These are phyloP conservation scores for Sugiyamaella mastotermitis DNA, from an alignment of 805 yeast species.

Conservation along the genomic window DNA sequence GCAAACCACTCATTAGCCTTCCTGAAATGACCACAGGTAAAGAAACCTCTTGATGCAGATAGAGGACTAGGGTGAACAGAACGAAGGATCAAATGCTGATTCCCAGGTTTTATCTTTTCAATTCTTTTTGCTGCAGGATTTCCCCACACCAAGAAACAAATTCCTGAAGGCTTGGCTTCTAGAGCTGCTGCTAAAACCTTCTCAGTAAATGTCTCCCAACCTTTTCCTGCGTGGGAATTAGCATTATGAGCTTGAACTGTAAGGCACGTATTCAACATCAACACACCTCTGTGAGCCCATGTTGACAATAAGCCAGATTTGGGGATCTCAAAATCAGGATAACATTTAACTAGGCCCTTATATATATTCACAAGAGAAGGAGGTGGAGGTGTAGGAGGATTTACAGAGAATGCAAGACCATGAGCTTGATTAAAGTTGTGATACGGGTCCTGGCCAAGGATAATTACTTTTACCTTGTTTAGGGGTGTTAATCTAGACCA, in stretches of 20 bases:
- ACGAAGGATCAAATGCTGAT: constrained; percentile 43
- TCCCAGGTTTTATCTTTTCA: constrained; percentile 32
- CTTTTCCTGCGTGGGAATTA: constrained; percentile 81
- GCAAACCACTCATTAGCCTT: constrained; percentile 74
- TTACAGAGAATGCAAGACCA: constrained; percentile 90
- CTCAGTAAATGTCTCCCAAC: constrained; percentile 91
- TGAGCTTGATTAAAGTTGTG: constrained; percentile 93
- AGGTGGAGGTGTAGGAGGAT: constrained; percentile 79
- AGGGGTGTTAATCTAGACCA: constrained; percentile 88
- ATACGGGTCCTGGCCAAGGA: constrained; percentile 95
- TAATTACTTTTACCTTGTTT: constrained; percentile 62
- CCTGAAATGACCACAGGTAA: constrained; percentile 66
- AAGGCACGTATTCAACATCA: constrained; percentile 78
- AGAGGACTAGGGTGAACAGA: constrained; percentile 95
- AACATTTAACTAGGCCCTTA: constrained; percentile 62
- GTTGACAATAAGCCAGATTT: constrained; percentile 62
- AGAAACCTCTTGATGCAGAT: constrained; percentile 84
- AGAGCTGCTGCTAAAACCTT: constrained; percentile 52
- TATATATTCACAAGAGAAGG: constrained; percentile 84
- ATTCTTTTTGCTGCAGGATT: constrained; percentile 63
- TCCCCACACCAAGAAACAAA: constrained; percentile 81
- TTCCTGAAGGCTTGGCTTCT: constrained; percentile 39
- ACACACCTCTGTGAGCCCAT: constrained; percentile 87
- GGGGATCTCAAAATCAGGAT: constrained; percentile 63
- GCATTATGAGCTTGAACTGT: constrained; percentile 94